Conservation (phyloP, 495 filamentous ascomycete genomes). For the Penicillium cosmopolitanum region DNA sequence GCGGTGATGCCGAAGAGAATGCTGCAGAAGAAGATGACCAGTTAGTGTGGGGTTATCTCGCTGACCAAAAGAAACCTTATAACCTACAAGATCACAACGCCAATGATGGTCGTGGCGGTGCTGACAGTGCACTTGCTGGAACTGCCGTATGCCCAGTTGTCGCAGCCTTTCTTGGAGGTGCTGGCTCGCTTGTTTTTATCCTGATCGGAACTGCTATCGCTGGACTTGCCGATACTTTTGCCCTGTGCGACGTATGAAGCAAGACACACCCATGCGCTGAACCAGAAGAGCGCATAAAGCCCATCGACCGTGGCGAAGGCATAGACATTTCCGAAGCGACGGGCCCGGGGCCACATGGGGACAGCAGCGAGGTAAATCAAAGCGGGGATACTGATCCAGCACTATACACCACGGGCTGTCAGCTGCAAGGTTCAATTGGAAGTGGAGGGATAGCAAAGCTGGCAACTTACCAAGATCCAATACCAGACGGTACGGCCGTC, state of each 20-base stretch:
- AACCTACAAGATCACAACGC: slow-evolving; percentile 79
- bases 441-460: background rate
- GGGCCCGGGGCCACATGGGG: slow-evolving; percentile 81
- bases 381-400: slow-evolving; percentile 80
- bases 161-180: slow-evolving; percentile 42
- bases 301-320: slow-evolving; percentile 76
- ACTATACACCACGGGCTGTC: slow-evolving; percentile 54
- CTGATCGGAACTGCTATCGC: slow-evolving; percentile 3
- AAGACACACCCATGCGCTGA: slow-evolving; percentile 78
- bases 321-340: slow-evolving; percentile 79
- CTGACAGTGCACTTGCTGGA: slow-evolving; percentile 68
- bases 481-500: slow-evolving; percentile 75
- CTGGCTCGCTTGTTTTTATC: slow-evolving; percentile 22
- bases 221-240: slow-evolving; percentile 44
- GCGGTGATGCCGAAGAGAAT: slow-evolving; percentile 74
- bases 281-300: slow-evolving; percentile 78
- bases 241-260: slow-evolving; percentile 67
- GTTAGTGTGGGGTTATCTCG: slow-evolving; percentile 18
- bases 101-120: slow-evolving; percentile 77
- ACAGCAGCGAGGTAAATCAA: slow-evolving; percentile 83
- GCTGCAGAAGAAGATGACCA: slow-evolving; percentile 43
- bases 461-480: slow-evolving; percentile 70
- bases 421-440: slow-evolving; percentile 17
- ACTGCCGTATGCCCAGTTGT: slow-evolving; percentile 58
- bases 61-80: background rate